Conservation (phyloP, 2,329 filamentous ascomycete species). For the Alternaria sp. region DNA sequence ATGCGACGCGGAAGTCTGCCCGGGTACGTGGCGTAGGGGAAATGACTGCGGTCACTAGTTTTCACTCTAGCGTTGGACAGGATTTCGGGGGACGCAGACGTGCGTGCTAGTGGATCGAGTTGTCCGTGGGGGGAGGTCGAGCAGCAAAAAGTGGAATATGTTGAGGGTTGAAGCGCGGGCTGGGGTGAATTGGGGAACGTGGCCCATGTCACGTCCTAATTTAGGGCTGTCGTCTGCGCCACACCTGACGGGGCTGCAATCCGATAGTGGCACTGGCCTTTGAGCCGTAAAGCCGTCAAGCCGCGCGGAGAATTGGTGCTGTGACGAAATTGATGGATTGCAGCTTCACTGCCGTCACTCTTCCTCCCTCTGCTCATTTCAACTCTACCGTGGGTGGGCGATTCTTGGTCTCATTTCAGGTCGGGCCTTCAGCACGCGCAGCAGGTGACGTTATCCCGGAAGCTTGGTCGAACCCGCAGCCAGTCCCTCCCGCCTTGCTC, state of each 20-base stretch:
- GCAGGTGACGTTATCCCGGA: conserved; percentile 21
- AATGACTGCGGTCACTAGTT: background rate
- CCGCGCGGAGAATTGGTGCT: background rate
- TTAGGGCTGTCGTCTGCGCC: conserved; percentile 11
- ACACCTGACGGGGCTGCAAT: conserved; percentile 7
- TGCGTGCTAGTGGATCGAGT: background rate
- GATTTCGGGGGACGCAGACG: background rate
- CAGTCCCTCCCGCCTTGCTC: conserved; percentile 7
- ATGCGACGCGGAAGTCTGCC: conserved; percentile 8
- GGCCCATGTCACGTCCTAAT: conserved; percentile 12
- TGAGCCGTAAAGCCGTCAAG: conserved; percentile 6
- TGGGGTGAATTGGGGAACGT: conserved; percentile 14
- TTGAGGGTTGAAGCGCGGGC: conserved; percentile 2
- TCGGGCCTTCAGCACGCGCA: conserved; percentile 9
- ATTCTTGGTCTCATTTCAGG: background rate
- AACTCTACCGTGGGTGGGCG: background rate
- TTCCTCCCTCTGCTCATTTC: background rate
- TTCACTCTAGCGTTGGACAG: background rate
- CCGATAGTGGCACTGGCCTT: conserved; percentile 11
- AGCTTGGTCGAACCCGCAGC: conserved; percentile 15
- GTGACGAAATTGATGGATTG: background rate
- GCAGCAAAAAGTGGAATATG: background rate
- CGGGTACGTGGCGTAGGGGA: conserved; percentile 5
- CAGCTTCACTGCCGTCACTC: too few species aligned
- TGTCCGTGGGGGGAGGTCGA: background rate